phyloP scores from a whole-genome alignment of 257 asterid genomes.

The Rauvolfia tetraphylla region DNA sequence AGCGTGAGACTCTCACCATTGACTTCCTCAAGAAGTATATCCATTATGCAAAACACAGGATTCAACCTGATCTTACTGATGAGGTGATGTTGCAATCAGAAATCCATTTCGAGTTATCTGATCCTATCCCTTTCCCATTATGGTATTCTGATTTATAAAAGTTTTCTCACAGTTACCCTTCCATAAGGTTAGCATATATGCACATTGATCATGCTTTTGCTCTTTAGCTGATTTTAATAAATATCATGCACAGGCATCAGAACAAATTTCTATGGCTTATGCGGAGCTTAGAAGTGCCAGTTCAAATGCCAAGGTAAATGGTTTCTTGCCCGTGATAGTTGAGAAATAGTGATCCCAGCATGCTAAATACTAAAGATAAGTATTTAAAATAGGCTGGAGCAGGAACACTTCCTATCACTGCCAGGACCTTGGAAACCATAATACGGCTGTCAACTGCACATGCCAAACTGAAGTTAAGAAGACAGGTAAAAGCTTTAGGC shows the following conservation, averaged over 20 bases:
- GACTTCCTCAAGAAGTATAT: slow-evolving; percentile 89
- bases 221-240: slow-evolving; percentile 22
- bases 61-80: slow-evolving; percentile 92
- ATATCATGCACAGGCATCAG: slow-evolving; percentile 66
- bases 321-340: slow-evolving; percentile 16
- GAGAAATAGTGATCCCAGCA: slow-evolving; percentile 15
- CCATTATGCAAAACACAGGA: slow-evolving; percentile 80
- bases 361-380: slow-evolving; percentile 10
- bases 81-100: slow-evolving; percentile 49
- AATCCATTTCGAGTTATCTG: neutral
- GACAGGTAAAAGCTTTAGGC: slow-evolving; percentile 50
- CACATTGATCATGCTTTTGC: slow-evolving; percentile 3
- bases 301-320: slow-evolving; percentile 71
- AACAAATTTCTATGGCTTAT: slow-evolving; percentile 83
- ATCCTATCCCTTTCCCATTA: neutral
- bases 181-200: neutral
- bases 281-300: slow-evolving; percentile 91
- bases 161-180: neutral
- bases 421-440: slow-evolving; percentile 93
- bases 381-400: slow-evolving; percentile 52
- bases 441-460: slow-evolving; percentile 96
- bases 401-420: slow-evolving; percentile 96
- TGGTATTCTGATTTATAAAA: neutral
- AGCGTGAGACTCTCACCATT: slow-evolving; percentile 73
- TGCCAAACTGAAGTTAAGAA: slow-evolving; percentile 83